Percentiles rank a stretch among this genome's conserved stretches.
These are phyloP conservation scores for Thymus quinquecostatus DNA, from an alignment of 257 asterid genomes.

Conservation along the genomic window DNA sequence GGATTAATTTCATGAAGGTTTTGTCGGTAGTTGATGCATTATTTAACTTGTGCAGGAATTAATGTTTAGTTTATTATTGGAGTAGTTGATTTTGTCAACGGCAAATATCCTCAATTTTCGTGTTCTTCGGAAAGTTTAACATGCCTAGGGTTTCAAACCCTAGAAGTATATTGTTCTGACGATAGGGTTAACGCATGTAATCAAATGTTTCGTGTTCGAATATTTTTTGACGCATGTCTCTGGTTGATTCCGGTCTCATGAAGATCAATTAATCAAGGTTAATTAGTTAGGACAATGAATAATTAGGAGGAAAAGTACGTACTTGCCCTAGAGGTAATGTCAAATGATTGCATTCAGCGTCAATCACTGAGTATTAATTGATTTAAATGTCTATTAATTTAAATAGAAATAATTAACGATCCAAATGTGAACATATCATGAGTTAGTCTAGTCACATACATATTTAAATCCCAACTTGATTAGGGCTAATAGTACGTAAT, in stretches of 20 bases:
- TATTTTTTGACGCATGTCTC: too few species aligned
- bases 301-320: too few species aligned
- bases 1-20: constrained; percentile 13
- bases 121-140: constrained; percentile 20
- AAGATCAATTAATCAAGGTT: too few species aligned
- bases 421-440: neutral
- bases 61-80: constrained; percentile 22
- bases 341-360: neutral
- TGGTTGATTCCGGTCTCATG: too few species aligned
- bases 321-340: neutral
- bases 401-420: neutral
- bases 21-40: constrained; percentile 21
- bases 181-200: too few species aligned
- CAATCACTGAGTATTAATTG: neutral
- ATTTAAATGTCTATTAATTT: neutral
- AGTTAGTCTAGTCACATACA: neutral
- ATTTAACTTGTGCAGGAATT: constrained; percentile 18
- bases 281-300: neutral
- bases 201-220: too few species aligned
- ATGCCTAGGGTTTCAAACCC: constrained; percentile 2
- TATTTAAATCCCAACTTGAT: too few species aligned
- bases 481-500: too few species aligned
- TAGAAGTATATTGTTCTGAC: neutral
- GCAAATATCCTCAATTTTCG: neutral
- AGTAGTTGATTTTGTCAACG: constrained; percentile 27